phyloP scores from a whole-genome alignment of 2,329 filamentous ascomycete species.

The Fusarium decemcellulare region DNA sequence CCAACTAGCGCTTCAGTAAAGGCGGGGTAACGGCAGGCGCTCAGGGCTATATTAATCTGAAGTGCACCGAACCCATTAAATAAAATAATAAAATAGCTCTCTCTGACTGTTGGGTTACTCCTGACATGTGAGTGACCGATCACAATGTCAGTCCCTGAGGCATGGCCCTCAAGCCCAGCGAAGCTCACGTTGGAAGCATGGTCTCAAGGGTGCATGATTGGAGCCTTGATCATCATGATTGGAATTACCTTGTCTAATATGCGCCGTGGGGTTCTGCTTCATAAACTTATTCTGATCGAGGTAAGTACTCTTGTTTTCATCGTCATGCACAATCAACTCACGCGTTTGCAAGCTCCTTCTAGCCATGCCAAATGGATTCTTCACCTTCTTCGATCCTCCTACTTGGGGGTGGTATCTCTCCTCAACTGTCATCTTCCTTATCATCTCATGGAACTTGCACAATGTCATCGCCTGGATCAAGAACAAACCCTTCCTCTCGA shows the following conservation, averaged over 20 bases:
- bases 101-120: too few relatives aligned
- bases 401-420: constrained; percentile 76
- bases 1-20: too few relatives aligned
- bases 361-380: constrained; percentile 70
- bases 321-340: background rate
- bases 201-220: constrained; percentile 64
- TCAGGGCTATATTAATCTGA: too few relatives aligned
- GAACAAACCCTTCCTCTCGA: constrained; percentile 71
- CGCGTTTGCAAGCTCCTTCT: constrained; percentile 61
- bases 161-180: constrained; percentile 28
- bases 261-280: constrained; percentile 60
- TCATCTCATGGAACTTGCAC: constrained; percentile 74
- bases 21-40: too few relatives aligned
- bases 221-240: constrained; percentile 63
- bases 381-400: constrained; percentile 67
- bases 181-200: constrained; percentile 58
- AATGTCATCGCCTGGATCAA: constrained; percentile 79
- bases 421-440: constrained; percentile 71
- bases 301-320: constrained; percentile 42
- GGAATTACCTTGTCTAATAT: constrained; percentile 65
- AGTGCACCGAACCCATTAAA: too few relatives aligned
- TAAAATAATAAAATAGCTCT: too few relatives aligned
- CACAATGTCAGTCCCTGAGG: constrained; percentile 9
- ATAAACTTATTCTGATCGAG: constrained; percentile 65
- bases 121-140: background rate